phyloP scores from a whole-genome alignment of 805 yeast genomes.

The Hemisphaericaspora nanyangensis region DNA sequence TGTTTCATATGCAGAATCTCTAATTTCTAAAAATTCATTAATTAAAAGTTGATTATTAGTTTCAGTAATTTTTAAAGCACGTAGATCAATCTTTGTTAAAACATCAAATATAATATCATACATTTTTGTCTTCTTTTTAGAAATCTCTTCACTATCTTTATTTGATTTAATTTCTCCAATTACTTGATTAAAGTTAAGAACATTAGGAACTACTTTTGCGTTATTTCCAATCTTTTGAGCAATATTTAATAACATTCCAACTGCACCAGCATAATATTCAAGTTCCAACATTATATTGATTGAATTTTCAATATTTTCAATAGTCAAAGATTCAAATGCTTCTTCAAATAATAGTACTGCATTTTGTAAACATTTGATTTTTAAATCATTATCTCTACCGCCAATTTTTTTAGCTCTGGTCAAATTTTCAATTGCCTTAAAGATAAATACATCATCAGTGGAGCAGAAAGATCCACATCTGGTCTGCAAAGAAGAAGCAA shows the following conservation, averaged over 20 bases:
- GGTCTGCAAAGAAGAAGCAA: conserved; percentile 83
- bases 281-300: conserved; percentile 72
- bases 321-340: conserved; percentile 71
- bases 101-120: conserved; percentile 75
- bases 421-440: conserved; percentile 89
- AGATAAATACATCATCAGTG: conserved; percentile 86
- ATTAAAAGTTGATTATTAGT: conserved; percentile 36
- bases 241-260: conserved; percentile 73
- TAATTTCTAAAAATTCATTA: conserved; percentile 51
- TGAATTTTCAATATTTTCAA: conserved; percentile 80
- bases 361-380: conserved; percentile 60
- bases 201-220: conserved; percentile 5
- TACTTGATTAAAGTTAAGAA: not conserved
- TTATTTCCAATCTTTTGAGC: conserved; percentile 55
- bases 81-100: conserved; percentile 65
- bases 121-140: conserved; percentile 28
- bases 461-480: conserved; percentile 95
- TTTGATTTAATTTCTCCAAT: not conserved
- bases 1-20: conserved; percentile 70
- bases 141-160: conserved; percentile 8
- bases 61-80: conserved; percentile 46
- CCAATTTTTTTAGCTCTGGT: conserved; percentile 81
- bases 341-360: conserved; percentile 75
- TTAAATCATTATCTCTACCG: conserved; percentile 63
- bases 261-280: conserved; percentile 79